These are phyloP conservation scores for Paecilomyces sp. DNA, from an alignment of 2,329 filamentous ascomycete genomes.

Conservation along the genomic window DNA sequence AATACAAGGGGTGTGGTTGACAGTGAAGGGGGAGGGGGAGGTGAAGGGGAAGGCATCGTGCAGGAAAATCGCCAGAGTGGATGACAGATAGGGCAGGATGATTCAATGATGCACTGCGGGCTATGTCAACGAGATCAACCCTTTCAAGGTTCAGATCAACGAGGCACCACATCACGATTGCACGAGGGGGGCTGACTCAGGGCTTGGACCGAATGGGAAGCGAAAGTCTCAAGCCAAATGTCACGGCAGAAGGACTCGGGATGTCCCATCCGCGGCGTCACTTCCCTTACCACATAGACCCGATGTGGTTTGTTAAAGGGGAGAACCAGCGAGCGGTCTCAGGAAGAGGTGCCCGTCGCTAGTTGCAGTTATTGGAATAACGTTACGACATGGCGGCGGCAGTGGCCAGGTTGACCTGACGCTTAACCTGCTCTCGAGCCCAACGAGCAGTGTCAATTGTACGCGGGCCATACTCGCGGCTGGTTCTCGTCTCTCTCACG, in stretches of 20 bases:
- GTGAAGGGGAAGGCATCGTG: neutral
- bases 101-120: neutral
- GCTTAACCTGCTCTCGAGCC: slow-evolving; percentile 96
- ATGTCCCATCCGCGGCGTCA: slow-evolving; percentile 8
- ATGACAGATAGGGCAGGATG: neutral
- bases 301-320: slow-evolving; percentile 8
- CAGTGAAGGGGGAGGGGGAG: neutral
- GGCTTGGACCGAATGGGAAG: neutral
- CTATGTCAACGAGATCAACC: neutral
- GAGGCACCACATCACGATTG: neutral
- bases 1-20: neutral
- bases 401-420: slow-evolving; percentile 51
- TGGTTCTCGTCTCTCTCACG: slow-evolving; percentile 86
- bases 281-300: slow-evolving; percentile 10
- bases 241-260: neutral
- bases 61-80: neutral
- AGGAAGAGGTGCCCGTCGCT: slow-evolving; percentile 6
- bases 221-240: neutral
- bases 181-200: neutral
- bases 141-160: neutral
- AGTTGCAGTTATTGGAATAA: slow-evolving; percentile 4
- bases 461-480: slow-evolving; percentile 75
- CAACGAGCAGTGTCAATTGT: slow-evolving; percentile 94
- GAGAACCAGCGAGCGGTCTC: slow-evolving; percentile 5
- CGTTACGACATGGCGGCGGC: slow-evolving; percentile 32